Evolutionary conservation across 495 filamentous ascomycete genomes (phyloP), one percentile per base, ranked within the genome.

Genomic region (Hypoxylon perforatum): DNA sequence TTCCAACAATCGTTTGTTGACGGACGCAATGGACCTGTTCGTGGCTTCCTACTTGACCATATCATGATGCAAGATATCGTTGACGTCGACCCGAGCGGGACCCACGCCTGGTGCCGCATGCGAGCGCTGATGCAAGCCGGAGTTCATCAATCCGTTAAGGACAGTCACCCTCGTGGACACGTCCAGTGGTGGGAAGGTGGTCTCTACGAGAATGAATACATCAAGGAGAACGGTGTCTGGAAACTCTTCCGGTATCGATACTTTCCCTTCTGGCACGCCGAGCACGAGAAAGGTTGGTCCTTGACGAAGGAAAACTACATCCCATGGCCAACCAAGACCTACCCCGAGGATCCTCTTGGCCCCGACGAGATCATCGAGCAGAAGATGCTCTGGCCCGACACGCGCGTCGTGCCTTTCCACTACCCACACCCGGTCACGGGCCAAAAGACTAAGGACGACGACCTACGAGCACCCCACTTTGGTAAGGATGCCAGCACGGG

Each of bases 191-290:
- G 83, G 81, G 83, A 85, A 63, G 84, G 84, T 19, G 84, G 84
- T 4, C 71, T 86, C 55, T 86, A 86, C 73, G 84, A 86, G 74
- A 86, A 86, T 65, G 84, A 86, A 71, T 86, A 86, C 70, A 78
- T 85, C 71, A 86, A 86, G 73, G 82, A 86, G 62, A 72, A 81
- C 61, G 84, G 84, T 14, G 74, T 77, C 23, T 86, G 84, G 84
- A 84, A 84, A 75, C 75, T 86, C 39, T 83, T 82, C 70, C 71
- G 82, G 21, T 79, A 84, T 61, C 79, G 81, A 48, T 85, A 86
- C 68, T 86, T 85, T 61, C 83, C 83, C 6, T 84, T 85, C 73
- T 85, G 84, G 84, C 83, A 86, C 66, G 82, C 82, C 30, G 78
- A 81, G 36, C 78, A 81, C 59, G 81, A 83, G 71, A 76, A 75